Base-by-base conservation (phyloP, 106 monocot genomes). In the Cymbidium sinense region DNA sequence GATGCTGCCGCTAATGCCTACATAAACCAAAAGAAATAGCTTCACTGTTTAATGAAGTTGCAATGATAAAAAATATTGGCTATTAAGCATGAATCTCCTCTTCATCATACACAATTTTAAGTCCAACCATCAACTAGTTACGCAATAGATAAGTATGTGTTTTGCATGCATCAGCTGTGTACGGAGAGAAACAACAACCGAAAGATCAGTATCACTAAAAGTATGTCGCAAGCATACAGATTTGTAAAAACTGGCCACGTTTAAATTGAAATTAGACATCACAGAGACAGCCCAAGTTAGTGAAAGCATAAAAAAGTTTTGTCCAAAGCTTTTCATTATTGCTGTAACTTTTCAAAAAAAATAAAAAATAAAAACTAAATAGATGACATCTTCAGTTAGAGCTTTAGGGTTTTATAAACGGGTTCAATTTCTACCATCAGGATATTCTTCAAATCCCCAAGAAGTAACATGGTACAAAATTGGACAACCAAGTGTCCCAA, bases 1-100 rank as follows among this genome's bases (percentile, higher is more conserved):
- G 92, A 94, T 44, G 99, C 99, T 75, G 99, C 92, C 70, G 93
- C 95, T 33, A 95, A 76, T 82, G 92, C 95, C 95, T 95, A 75
- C 86, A 87, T 70, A 25, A 69, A 77, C 17, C 21, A 74, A 50
- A 51, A 34, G 37, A 30, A 75, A 55, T 37, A 61, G 15, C 21
- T 74, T 39, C 34, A 43, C 25, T 3, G 27, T 44, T 64, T 51
- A 13, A 15, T 33, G 31, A 67, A 67, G 33, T 67, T 31, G 29
- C 25, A 67, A 33, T 31, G 4, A 58, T 58, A 1, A 58, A 5
- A 58, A n/a, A 58, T 58, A 23, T n/a, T 23, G 23, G 5, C 23
- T 58, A 58, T 58, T n/a, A 58, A 58, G 20, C 21, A 58, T 7
- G 47, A 58, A 58, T 58, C 58, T 23, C 58, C 58, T n/a, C 23